A percentile compares a stretch with the other conserved stretches of the same genome.
These are phyloP conservation scores for Inosperma sp. DNA, from an alignment of 768 basidiomycete species.

Conservation along the genomic window DNA sequence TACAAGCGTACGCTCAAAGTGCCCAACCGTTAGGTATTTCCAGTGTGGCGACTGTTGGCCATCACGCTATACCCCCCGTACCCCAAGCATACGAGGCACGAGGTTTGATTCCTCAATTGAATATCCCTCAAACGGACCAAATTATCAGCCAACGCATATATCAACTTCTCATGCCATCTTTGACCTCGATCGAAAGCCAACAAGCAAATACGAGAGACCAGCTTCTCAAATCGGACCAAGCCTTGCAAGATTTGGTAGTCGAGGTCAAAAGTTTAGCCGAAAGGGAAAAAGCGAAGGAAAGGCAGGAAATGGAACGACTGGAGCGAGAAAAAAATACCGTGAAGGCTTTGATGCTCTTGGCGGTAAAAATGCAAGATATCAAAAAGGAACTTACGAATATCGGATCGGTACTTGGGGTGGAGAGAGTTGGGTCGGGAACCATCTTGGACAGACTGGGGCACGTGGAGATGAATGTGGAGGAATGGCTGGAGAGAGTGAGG, in stretches of 20 bases:
- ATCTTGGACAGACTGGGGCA: slow-evolving; percentile 10
- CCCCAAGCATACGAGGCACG: too few species aligned
- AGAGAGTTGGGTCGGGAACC: neutral
- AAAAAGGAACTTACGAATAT: neutral
- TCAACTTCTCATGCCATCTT: neutral
- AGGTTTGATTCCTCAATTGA: too few species aligned
- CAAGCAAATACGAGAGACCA: neutral
- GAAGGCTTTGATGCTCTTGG: neutral
- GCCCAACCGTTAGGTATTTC: too few species aligned
- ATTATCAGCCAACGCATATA: too few species aligned
- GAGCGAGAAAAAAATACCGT: too few species aligned
- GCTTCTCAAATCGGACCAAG: neutral
- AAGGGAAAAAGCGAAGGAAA: neutral
- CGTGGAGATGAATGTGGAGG: slow-evolving; percentile 16
- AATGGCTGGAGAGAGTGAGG: slow-evolving; percentile 15
- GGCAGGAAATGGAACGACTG: neutral
- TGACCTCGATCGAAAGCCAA: neutral
- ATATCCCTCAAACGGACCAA: too few species aligned
- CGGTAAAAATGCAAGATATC: neutral
- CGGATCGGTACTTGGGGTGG: neutral
- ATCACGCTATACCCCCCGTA: too few species aligned
- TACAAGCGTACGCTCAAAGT: too few species aligned
- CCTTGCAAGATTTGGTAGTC: neutral
- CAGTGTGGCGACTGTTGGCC: too few species aligned
- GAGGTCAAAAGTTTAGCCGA: neutral